Conservation (phyloP, 768 basidiomycete species). For the Suillus alpinus region DNA sequence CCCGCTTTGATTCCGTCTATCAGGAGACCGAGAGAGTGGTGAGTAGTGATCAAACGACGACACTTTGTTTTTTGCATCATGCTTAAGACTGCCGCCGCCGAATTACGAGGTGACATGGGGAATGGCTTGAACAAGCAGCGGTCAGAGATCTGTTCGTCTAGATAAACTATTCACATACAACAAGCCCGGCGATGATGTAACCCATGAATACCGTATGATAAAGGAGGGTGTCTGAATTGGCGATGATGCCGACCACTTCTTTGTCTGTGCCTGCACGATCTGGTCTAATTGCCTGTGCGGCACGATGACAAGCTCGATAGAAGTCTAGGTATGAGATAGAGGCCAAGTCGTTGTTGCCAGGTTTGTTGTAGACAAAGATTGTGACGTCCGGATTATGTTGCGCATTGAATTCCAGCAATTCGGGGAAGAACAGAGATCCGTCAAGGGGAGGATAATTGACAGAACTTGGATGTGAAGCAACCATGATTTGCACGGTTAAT, state of each 20-base stretch:
- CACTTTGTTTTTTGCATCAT: slow-evolving; percentile 24
- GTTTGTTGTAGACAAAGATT: slow-evolving; percentile 10
- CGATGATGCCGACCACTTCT: slow-evolving; percentile 22
- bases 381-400: slow-evolving; percentile 27
- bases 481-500: no score
- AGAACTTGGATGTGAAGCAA: no score
- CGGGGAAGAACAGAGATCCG: slow-evolving; percentile 15
- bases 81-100: slow-evolving; percentile 34
- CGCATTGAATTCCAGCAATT: slow-evolving; percentile 35
- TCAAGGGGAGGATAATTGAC: no score
- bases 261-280: slow-evolving; percentile 20
- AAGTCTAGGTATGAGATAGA: no score
- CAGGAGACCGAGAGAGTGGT: slow-evolving; percentile 16
- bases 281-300: slow-evolving; percentile 35
- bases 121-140: slow-evolving; percentile 27
- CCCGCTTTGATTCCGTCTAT: slow-evolving; percentile 8
- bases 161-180: slow-evolving; percentile 26
- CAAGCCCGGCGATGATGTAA: slow-evolving; percentile 38
- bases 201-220: slow-evolving; percentile 33
- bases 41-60: slow-evolving; percentile 16
- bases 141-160: slow-evolving; percentile 27
- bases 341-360: no score
- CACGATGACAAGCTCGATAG: no score
- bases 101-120: slow-evolving; percentile 39
- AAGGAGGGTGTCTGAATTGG: slow-evolving; percentile 31